Evolutionary conservation across 768 basidiomycete species (phyloP), one percentile per base, ranked within the genome.

Genomic region (Amanita subjunquillea): DNA sequence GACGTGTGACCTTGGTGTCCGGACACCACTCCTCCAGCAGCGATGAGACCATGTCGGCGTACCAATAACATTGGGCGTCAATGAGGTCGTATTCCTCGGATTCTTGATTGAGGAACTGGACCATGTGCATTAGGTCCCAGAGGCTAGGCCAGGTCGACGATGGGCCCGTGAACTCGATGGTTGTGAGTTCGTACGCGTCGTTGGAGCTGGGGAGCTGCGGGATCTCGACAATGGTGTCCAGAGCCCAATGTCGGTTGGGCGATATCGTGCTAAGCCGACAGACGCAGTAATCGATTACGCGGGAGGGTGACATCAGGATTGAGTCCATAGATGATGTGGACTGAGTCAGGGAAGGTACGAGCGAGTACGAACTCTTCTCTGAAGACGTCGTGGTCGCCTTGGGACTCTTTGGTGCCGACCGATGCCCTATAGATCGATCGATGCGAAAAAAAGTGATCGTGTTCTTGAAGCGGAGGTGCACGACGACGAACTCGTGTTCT

Each of bases 51-150:
- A 27, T 50, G 20, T 50, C 49, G 2, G 49, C 49, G 20, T 40
- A 50, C 49, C 49, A 50, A 23, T 50, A 50, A 20, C 49, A 50
- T 36, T 50, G 49, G 12, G 49, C 49, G 13, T 50, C 49, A 2
- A 50, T 12, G 1, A 30, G 6, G 10, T 15, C 15, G 27, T 50
- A 41, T n/a, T 50, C 37, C 9, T 40, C 39, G 15, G 25, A 40
- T 12, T 39, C 4, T 2, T 50, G 8, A 6, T 50, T n/a, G 23
- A 50, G n/a, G 27, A 30, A 29, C 20, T 32, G 13, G 8, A 50
- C 25, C 0, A 41, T 1, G 12, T 50, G 49, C 6, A 50, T 23
- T 0, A 50, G 29, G 17, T 40, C 39, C 49, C 49, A 50, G 2
- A 50, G 39, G 15, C 27, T 40, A 2, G 49, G 49, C 49, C 22